Evolutionary conservation across 2,329 filamentous ascomycete species (phyloP).

Genomic region (Alternaria ethzedia): DNA sequence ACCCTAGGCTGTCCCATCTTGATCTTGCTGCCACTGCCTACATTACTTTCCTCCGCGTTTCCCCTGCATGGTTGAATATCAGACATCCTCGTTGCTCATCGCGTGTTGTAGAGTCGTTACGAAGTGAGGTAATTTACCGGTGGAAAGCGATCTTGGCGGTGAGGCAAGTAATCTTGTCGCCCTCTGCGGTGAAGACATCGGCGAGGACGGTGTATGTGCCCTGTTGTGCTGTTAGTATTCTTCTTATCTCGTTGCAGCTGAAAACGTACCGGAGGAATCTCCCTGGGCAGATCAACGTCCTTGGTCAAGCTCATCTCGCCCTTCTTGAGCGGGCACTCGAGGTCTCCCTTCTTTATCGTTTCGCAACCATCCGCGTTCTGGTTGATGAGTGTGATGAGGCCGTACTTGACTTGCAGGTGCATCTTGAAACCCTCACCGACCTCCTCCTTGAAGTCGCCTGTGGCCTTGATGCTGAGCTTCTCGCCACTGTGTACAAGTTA

Average conservation of each 20-base stretch:
- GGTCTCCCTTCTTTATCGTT: constrained; percentile 83
- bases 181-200: constrained; percentile 78
- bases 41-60: constrained; percentile 4
- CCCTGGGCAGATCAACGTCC: constrained; percentile 79
- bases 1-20: constrained; percentile 42
- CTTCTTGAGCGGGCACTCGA: constrained; percentile 86
- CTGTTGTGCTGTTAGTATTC: constrained; percentile 53
- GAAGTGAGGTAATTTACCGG: constrained; percentile 39
- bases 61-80: constrained; percentile 14
- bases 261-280: constrained; percentile 83
- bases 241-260: neutral
- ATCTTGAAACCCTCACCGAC: constrained; percentile 83
- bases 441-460: constrained; percentile 73
- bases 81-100: constrained; percentile 19
- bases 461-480: constrained; percentile 78
- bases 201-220: constrained; percentile 90
- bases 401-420: constrained; percentile 87
- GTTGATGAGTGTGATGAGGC: constrained; percentile 86
- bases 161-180: constrained; percentile 83
- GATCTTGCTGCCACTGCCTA: constrained; percentile 10
- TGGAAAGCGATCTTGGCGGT: constrained; percentile 73
- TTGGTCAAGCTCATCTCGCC: constrained; percentile 78
- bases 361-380: constrained; percentile 86
- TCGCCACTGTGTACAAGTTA: constrained; percentile 66
- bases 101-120: constrained; percentile 4